Evolutionary conservation across 495 filamentous ascomycete genomes (phyloP).

Genomic region (Trichoderma gamsii): DNA sequence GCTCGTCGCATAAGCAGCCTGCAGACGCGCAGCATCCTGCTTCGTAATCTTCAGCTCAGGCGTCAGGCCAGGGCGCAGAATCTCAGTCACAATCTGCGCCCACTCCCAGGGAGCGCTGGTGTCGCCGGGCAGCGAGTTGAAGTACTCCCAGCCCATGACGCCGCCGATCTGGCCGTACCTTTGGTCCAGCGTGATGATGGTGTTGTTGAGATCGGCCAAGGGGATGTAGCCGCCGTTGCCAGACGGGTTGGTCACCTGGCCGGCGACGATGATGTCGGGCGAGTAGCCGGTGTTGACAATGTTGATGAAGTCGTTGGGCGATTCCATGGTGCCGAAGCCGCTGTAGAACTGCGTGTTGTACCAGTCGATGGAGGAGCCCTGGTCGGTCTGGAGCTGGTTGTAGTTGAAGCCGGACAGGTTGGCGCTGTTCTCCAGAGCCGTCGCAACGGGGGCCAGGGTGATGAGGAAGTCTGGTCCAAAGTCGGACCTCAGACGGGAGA

Average conservation of each 20-base stretch:
- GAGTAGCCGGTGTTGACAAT: constrained; percentile 60
- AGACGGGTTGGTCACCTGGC: constrained; percentile 60
- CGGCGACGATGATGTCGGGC: constrained; percentile 61
- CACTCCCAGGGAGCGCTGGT: constrained; percentile 61
- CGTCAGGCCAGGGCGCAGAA: constrained; percentile 29
- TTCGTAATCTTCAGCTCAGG: constrained; percentile 22
- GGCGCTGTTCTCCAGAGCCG: constrained; percentile 54
- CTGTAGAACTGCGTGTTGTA: constrained; percentile 86
- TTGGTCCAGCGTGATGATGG: constrained; percentile 41
- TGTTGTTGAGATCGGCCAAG: constrained; percentile 29
- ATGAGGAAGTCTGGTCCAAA: constrained; percentile 67
- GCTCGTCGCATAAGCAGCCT: constrained; percentile 15
- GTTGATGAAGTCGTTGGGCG: constrained; percentile 54
- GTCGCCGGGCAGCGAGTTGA: constrained; percentile 59
- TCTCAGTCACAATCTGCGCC: constrained; percentile 55
- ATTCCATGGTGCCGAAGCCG: constrained; percentile 63
- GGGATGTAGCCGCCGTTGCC: constrained; percentile 52
- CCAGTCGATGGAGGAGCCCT: constrained; percentile 54
- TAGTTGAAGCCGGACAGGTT: constrained; percentile 70
- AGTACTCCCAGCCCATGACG: constrained; percentile 86
- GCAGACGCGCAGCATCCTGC: constrained; percentile 19
- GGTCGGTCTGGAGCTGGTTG: constrained; percentile 44
- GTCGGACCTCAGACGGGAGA: constrained; percentile 68
- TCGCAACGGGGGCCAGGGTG: constrained; percentile 72
- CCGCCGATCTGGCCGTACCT: constrained; percentile 64